A percentile compares a stretch with the other conserved stretches of the same genome.
These are phyloP conservation scores for Glycine tomentella DNA, from an alignment of 306 rosid genomes.

Conservation along the genomic window DNA sequence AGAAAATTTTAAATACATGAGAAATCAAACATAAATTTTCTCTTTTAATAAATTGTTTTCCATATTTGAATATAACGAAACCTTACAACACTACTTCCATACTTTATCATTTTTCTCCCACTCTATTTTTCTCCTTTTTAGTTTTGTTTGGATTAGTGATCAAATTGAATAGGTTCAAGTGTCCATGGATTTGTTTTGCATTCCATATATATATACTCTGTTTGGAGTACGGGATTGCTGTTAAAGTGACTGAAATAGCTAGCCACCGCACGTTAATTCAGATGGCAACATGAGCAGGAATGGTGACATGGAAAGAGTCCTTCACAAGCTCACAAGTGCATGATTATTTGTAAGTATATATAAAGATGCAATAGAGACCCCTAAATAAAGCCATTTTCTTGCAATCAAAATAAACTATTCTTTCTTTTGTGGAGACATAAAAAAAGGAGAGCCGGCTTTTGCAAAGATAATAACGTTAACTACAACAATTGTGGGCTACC, in stretches of 20 bases:
- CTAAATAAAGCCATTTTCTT: too few relatives aligned
- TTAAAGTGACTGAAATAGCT: neutral
- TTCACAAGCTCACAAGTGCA: neutral
- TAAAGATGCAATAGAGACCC: neutral
- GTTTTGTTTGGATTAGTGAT: neutral
- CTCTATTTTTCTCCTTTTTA: neutral
- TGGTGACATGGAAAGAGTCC: neutral
- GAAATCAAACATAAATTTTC: too few relatives aligned
- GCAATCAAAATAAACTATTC: neutral
- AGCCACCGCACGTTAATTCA: neutral
- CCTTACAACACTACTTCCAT: too few relatives aligned
- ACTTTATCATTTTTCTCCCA: too few relatives aligned
- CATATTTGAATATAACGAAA: too few relatives aligned
- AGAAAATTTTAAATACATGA: too few relatives aligned
- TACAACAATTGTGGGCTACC: neutral
- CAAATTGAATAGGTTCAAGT: neutral
- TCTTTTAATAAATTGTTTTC: accelerated
- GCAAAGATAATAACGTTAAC: neutral
- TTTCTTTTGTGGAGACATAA: neutral
- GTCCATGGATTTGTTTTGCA: neutral
- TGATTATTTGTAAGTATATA: neutral
- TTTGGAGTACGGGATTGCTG: too few relatives aligned
- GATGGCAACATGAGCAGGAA: neutral
- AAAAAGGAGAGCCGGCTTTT: neutral
- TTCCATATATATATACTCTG: neutral